Evolutionary conservation across 2,329 filamentous ascomycete species (phyloP).

Genomic region (Westerdykella ornata): DNA sequence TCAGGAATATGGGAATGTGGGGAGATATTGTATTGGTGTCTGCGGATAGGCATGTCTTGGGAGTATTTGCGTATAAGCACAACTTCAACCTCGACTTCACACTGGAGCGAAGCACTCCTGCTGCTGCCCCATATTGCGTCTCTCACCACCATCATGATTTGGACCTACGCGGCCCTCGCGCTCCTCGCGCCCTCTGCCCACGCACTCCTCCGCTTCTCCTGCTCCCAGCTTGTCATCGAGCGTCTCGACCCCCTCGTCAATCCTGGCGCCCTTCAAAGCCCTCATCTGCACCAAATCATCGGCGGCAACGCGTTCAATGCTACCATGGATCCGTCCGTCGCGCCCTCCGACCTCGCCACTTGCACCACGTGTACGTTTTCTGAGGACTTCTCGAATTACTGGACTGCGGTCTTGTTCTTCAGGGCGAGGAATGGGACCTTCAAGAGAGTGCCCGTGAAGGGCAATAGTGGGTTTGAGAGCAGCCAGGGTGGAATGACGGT

Average conservation of each 20-base stretch:
- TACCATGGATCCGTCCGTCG: conserved; percentile 15
- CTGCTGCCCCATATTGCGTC: too few species aligned
- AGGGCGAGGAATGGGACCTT: conserved; percentile 26
- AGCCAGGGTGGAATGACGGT: conserved; percentile 33
- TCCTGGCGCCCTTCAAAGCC: conserved; percentile 10
- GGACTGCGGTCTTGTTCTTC: conserved; percentile 30
- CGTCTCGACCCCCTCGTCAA: conserved; percentile 20
- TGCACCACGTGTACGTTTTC: conserved; percentile 22
- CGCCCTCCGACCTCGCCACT: conserved; percentile 11
- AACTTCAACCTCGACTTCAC: too few species aligned
- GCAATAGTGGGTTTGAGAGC: conserved; percentile 31
- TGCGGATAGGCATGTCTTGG: too few species aligned
- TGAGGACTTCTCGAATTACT: conserved; percentile 43
- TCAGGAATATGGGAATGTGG: too few species aligned
- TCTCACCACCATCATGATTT: too few species aligned
- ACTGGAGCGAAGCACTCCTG: too few species aligned
- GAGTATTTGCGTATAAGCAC: too few species aligned
- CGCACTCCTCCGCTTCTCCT: conserved; percentile 17
- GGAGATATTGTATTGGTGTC: too few species aligned
- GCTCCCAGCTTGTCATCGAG: conserved; percentile 20
- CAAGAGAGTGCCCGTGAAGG: conserved; percentile 30
- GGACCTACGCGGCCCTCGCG: conserved; percentile 1
- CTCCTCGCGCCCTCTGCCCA: conserved; percentile 11
- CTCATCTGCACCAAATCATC: conserved; percentile 17
- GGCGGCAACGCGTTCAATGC: conserved; percentile 17